Evolutionary conservation across 108 stramenopile species (phyloP), one percentile per base, ranked within the genome.

Genomic region (Seminavis robusta): DNA sequence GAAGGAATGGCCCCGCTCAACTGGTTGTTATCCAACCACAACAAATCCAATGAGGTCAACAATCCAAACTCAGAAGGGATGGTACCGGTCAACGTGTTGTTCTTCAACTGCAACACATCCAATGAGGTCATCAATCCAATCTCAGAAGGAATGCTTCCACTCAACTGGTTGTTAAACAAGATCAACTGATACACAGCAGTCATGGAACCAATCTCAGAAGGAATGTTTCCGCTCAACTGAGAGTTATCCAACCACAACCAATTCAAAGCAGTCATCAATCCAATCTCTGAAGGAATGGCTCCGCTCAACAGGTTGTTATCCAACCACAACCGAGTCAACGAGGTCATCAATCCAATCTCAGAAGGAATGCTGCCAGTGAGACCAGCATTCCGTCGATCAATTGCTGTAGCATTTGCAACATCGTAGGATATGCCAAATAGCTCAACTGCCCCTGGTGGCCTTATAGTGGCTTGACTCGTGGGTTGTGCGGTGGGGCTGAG

Each of bases 1-100:
- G 72, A 19, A 11, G 88, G 88, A 38, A 88, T 76, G 16, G 65
- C 17, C 7, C 87, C 81, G 16, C 60, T 65, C 28, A 88, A 52
- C 20, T 59, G 16, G 54, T 84, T 88, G 52, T 67, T 57, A 46
- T 68, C 63, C 36, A 83, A 9, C 33, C 44, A 36, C 4, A 67
- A 49, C 17, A 50, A 59, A 34, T 42, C 38, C 16, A 49, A 58
- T 31, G 43, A 33, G 40, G 66, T 56, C 25, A 67, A 15, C 11
- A 45, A 9, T 8, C 56, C 61, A 1, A 80, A 47, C 9, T 27
- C 27, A 16, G 74, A 45, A 1, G 79, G 79, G 13, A 80, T 54
- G 21, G 65, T 63, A 1, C 79, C 79, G 9, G 7, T 29, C 2
- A 79, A 23, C 2, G 19, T 55, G 9, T 62, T 57, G 47, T 74